Evolutionary conservation across 345 rosid species (phyloP).

Genomic region (Heritiera littoralis): DNA sequence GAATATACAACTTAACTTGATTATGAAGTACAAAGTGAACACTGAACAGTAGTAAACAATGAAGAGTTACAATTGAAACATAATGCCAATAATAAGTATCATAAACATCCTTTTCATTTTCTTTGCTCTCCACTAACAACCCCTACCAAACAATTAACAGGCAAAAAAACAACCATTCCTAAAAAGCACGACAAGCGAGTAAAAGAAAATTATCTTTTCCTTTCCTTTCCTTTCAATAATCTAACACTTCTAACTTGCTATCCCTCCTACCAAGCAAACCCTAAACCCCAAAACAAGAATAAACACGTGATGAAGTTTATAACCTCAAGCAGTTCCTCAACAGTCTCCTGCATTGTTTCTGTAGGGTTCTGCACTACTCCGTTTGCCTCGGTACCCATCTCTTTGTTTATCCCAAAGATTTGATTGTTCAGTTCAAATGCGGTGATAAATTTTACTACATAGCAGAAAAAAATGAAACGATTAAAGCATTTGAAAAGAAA

Average conservation of each 20-base stretch:
- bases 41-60: background rate
- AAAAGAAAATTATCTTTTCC: background rate
- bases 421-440: slow-evolving; percentile 10
- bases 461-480: background rate
- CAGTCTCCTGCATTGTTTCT: slow-evolving; percentile 38
- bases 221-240: background rate
- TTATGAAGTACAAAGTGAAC: background rate
- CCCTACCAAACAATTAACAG: background rate
- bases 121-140: background rate
- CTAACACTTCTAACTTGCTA: background rate
- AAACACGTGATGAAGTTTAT: slow-evolving; percentile 1
- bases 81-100: background rate
- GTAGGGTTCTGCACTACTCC: slow-evolving; percentile 22
- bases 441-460: background rate
- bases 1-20: background rate
- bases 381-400: slow-evolving; percentile 39
- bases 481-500: background rate
- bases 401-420: background rate
- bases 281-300: background rate
- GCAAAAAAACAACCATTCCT: background rate
- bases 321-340: slow-evolving; percentile 71
- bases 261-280: background rate
- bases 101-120: background rate
- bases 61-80: background rate
- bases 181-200: background rate